A percentile compares a stretch with the other conserved stretches of the same genome.
Conservation (phyloP, 2,329 filamentous ascomycete species). For the Saccharata proteae region DNA sequence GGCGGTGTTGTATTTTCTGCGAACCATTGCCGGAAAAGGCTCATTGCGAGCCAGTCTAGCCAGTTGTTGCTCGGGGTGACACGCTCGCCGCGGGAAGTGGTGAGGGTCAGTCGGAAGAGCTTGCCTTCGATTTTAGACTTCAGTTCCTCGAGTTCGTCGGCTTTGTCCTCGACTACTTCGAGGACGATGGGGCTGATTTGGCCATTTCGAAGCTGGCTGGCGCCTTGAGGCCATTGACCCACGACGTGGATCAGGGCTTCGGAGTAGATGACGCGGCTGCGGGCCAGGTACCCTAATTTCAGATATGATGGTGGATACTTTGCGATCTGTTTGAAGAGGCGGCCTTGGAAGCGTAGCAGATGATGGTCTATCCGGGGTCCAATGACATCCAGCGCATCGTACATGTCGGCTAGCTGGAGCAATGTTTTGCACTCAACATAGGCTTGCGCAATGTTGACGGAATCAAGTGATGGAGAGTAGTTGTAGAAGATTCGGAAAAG, state of each 20-base stretch:
- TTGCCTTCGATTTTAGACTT: slow-evolving; percentile 69
- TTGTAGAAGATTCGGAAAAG: slow-evolving; percentile 95
- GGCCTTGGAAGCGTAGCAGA: slow-evolving; percentile 77
- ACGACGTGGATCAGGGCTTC: slow-evolving; percentile 88
- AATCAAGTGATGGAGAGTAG: slow-evolving; percentile 68
- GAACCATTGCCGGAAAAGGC: slow-evolving; percentile 83
- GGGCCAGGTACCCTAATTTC: slow-evolving; percentile 74
- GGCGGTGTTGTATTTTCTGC: slow-evolving; percentile 77
- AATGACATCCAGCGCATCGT: slow-evolving; percentile 78
- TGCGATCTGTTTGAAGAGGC: slow-evolving; percentile 90
- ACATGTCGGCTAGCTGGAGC: slow-evolving; percentile 81
- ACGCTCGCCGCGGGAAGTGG: slow-evolving; percentile 67
- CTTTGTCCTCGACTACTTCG: slow-evolving; percentile 89
- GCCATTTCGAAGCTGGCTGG: slow-evolving; percentile 54
- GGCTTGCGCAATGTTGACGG: slow-evolving; percentile 78
- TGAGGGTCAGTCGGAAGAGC: slow-evolving; percentile 69
- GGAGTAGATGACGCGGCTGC: slow-evolving; percentile 62
- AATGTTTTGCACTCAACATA: slow-evolving; percentile 92
- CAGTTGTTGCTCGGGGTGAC: slow-evolving; percentile 70
- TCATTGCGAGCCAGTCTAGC: slow-evolving; percentile 80
- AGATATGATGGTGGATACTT: slow-evolving; percentile 92
- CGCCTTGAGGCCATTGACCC: slow-evolving; percentile 78
- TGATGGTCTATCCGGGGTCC: slow-evolving; percentile 89
- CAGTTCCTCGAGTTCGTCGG: slow-evolving; percentile 77
- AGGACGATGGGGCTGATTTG: slow-evolving; percentile 54